phyloP scores from a whole-genome alignment of 1,284 basidiomycete species.

The Malassezia furfur region DNA sequence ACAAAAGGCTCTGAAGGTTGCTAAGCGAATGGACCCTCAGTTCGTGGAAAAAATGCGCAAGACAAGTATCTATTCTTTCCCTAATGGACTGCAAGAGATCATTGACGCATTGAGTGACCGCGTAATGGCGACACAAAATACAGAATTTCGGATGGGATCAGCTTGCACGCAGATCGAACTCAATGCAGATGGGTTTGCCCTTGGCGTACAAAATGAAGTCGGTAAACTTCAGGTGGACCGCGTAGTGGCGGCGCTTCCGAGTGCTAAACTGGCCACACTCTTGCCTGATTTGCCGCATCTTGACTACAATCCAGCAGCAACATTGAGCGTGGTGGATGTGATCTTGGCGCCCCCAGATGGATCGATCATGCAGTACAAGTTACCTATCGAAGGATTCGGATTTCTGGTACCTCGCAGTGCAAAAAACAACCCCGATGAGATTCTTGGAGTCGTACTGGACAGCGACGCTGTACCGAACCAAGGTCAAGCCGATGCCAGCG shows the following conservation, averaged over 20 bases:
- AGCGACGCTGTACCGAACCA: constrained; percentile 48
- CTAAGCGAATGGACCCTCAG: constrained; percentile 50
- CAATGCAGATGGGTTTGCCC: background rate
- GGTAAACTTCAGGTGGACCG: constrained; percentile 22
- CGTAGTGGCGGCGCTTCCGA: constrained; percentile 49
- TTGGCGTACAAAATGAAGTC: background rate
- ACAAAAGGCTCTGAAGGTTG: constrained; percentile 22
- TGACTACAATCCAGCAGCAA: constrained; percentile 44
- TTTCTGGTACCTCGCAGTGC: constrained; percentile 77
- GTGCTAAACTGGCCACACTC: constrained; percentile 20
- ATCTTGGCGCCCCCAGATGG: constrained; percentile 49
- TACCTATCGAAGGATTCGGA: constrained; percentile 73
- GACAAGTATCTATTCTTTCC: constrained; percentile 69
- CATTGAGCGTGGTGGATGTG: constrained; percentile 40
- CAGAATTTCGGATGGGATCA: constrained; percentile 56
- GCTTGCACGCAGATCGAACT: constrained; percentile 49
- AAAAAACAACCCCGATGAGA: constrained; percentile 52
- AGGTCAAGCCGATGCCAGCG: constrained; percentile 15
- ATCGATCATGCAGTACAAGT: constrained; percentile 64
- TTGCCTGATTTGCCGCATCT: constrained; percentile 46
- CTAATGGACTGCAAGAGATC: constrained; percentile 66
- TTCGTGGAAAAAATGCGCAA: constrained; percentile 54
- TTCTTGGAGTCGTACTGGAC: constrained; percentile 59
- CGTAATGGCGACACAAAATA: constrained; percentile 55
- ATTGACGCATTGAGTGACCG: constrained; percentile 55